Percentiles rank a stretch among this genome's conserved stretches.
Evolutionary conservation across 73 alveolate species (phyloP).

Genomic region (Stentor coeruleus): DNA sequence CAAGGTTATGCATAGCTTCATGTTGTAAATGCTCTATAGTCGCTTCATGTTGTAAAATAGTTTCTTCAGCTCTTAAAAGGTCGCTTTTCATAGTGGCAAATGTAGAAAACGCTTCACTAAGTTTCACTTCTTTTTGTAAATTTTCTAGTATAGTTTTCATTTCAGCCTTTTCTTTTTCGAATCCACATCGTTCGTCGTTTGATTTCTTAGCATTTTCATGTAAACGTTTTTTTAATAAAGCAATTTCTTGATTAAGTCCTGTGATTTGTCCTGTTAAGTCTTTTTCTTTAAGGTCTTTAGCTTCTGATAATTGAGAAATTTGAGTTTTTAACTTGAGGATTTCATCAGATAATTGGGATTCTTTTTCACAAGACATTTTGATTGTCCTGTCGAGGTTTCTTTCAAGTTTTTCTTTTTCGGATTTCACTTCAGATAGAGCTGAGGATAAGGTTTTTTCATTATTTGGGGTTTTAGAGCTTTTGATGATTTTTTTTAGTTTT

Average conservation of each 20-base stretch:
- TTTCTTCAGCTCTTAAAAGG: not conserved
- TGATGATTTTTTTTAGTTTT: not conserved
- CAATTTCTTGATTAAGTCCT: not conserved
- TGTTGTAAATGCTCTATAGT: no score
- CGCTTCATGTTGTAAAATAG: not conserved
- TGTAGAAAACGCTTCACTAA: not conserved
- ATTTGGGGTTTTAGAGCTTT: not conserved
- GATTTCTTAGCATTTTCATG: not conserved
- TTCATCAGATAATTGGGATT: not conserved
- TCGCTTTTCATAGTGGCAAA: not conserved
- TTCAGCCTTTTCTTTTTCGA: not conserved
- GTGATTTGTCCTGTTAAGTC: not conserved
- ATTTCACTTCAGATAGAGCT: not conserved
- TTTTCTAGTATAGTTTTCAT: not conserved
- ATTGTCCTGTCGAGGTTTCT: not conserved
- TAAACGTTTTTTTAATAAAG: no score
- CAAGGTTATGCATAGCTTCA: not conserved
- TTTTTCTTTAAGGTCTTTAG: not conserved
- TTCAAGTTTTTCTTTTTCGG: not conserved
- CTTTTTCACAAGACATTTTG: conserved; percentile 8
- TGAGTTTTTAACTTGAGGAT: not conserved
- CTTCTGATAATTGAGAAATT: not conserved
- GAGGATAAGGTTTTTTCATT: conserved; percentile 3
- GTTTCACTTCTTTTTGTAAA: not conserved
- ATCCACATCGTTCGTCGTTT: not conserved